Base-by-base conservation (phyloP, 306 rosid species). In the Cicer chorassanicum region DNA sequence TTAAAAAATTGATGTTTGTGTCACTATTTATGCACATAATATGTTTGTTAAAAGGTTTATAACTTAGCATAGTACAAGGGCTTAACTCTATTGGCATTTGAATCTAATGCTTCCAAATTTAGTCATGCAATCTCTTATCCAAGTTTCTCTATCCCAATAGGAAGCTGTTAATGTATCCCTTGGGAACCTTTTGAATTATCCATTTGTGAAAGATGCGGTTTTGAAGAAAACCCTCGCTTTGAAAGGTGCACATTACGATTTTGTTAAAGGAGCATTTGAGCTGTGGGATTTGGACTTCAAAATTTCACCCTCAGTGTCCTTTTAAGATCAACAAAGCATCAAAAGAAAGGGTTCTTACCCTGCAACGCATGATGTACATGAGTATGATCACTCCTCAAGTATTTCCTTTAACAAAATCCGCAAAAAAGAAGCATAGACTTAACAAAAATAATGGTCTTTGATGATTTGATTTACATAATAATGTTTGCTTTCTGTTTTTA, bases 141-240 rank as follows among this genome's bases (percentile, higher is more conserved):
- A 42, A 63, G 24, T 45, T 38, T 55, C 18, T 69, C 64, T 43
- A 12, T 64, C 24, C 1, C n/a, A 21, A 80, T 87, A 94, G 96
- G 99, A 94, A 81, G 91, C 99, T 36, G 99, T 92, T 80, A 94
- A 94, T 72, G 92, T 94, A n/a, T 94, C 97, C 1, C 83, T 92
- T 54, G 93, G 83, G 18, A 94, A 94, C 81, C 74, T 94, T 9
- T 4, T 94, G 84, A 90, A 89, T 11, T 94, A 94, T 71, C 97
- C 97, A 21, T 94, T 86, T 70, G 99, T 94, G 65, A 78, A 87
- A 81, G 93, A 92, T 0, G 82, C 77, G 2, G 81, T 87, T 16
- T 80, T 74, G 68, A 87, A 88, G 55, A 90, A 90, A 43, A 66
- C 81, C 3, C 56, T 90, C 1, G 79, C 88, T 73, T 45, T 94